Evolutionary conservation across 2,329 filamentous ascomycete genomes (phyloP), one percentile per base, ranked within the genome.

Genomic region (Penicillium sp.): DNA sequence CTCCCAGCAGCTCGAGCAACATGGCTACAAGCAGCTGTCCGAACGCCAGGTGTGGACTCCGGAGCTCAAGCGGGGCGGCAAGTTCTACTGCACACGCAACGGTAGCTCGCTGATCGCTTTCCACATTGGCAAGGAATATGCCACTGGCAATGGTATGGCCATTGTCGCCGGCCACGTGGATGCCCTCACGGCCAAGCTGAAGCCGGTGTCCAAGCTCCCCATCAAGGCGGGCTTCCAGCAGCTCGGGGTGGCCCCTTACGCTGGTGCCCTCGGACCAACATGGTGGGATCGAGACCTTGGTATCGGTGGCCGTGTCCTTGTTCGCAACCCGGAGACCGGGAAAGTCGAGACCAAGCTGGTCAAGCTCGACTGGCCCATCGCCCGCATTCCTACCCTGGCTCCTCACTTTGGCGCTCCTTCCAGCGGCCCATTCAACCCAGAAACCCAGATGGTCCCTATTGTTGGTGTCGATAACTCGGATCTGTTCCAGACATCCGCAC

Each of bases 211-310:
- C 58, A 86, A 80, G 59, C 82, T 95, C 58, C 81, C 84, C n/a
- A 86, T 76, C 55, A 88, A 85, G 62, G 84, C 86, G 20, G 91
- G 93, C 38, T 98, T 88, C 60, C 66, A 87, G 18, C 88, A 97
- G 71, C 78, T 97, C 5, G 91, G 87, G 16, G 87, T 97, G 37
- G 90, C 93, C 2, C 93, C 87, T 1, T 98, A 97, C 62, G 91
- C 89, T 7, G 91, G 93, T 35, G 89, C 75, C 1, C 70, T 97
- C 47, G 93, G 90, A 62, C 75, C 76, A 48, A 97, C 93, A 1
- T 97, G 93, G 93, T 97, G 90, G 91, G 93, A 97, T 65, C 81
- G 93, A 25, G 93, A 98, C 65, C 77, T 98, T 36, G 84, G 86
- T 51, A 86, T 97, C 55, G 93, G 89, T 50, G 93, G 93, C 26